Base-by-base conservation (phyloP, 129 eudicot species). In the Mikania micrantha region DNA sequence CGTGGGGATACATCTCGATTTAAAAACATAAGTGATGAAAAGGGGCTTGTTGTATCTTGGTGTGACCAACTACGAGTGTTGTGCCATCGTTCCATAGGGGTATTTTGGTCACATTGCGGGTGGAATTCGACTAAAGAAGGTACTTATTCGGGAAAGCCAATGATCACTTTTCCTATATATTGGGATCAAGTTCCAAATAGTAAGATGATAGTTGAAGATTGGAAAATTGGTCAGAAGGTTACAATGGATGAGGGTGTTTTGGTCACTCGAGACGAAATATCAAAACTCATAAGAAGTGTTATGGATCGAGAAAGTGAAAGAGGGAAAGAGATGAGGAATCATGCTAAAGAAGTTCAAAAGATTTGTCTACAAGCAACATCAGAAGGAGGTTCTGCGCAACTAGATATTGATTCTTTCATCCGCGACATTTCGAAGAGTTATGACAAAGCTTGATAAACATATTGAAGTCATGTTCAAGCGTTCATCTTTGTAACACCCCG, bases 81-180 rank as follows among this genome's bases (percentile, higher is more conserved):
- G 73, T 34, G 79, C 4, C 97, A 90, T 56, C 52, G 74, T 63
- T 72, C 87, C 9, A 9, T 87, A n/a, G 97, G 92, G 3, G 97
- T 84, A 3, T 90, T 87, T 64, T 90, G 90, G 92, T 79, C 97
- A 27, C 97, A 90, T 66, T 87, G 97, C 39, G 97, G 97, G 17
- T 90, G 95, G 95, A 90, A 81, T 71, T 90, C 97, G 20, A 87
- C 90, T 1, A 79, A 77, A 60, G 97, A 90, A 74, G 81, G 85
- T 60, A 47, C 76, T 3, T 84, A 41, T 60, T 74, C 81, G 0
- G 95, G 97, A 16, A 66, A 80, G 27, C 97, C 97, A 0, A 73
- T 87, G 77, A 81, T 87, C 34, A 29, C 34, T 29, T 29, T 29
- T 29, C 34, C 34, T 2, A 29, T 29, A 29, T 29, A 2, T 2